Evolutionary conservation across 2,329 filamentous ascomycete genomes (phyloP), one percentile per base, ranked within the genome.

Genomic region (Alternaria angustiovoidea): DNA sequence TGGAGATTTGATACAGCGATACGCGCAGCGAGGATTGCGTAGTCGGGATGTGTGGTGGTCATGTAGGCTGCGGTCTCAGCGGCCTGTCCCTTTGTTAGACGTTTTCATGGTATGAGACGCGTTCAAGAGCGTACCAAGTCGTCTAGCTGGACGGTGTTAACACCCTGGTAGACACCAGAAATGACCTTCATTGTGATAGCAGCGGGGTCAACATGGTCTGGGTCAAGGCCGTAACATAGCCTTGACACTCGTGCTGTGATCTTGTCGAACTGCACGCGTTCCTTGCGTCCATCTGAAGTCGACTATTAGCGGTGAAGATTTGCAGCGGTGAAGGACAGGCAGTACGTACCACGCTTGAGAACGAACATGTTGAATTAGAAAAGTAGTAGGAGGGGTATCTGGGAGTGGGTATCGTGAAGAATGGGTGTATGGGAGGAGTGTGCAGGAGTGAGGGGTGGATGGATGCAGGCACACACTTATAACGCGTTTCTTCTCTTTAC

Each of bases 201-300:
- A 68, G 96, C 95, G 57, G 95, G 93, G 83, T 99, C 95, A 75
- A 99, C 92, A 84, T 99, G 95, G 72, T 92, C 94, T 51, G 91
- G 88, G 78, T 99, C 95, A 60, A 99, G 90, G 69, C 94, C 94
- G 81, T 99, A 99, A 87, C 95, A 99, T 77, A 99, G 86, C 76
- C 95, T 89, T 47, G 95, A 98, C 71, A 99, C 95, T 82, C 95
- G 93, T 75, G 95, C 95, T 76, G 95, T 98, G 88, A 99, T 99
- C 86, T 99, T 99, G 87, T 99, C 95, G 85, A 99, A 99, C 81
- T 99, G 95, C 68, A 99, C 95, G 81, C 95, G 95, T 87, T 99
- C 95, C 86, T 98, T 97, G 86, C 95, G 95, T 83, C 94, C 94
- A 87, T 99, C 95, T 98, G 72, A 38, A 51, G 57, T 51, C 53